Conservation (phyloP, 2,329 filamentous ascomycete genomes). For the Cercospora janseana region DNA sequence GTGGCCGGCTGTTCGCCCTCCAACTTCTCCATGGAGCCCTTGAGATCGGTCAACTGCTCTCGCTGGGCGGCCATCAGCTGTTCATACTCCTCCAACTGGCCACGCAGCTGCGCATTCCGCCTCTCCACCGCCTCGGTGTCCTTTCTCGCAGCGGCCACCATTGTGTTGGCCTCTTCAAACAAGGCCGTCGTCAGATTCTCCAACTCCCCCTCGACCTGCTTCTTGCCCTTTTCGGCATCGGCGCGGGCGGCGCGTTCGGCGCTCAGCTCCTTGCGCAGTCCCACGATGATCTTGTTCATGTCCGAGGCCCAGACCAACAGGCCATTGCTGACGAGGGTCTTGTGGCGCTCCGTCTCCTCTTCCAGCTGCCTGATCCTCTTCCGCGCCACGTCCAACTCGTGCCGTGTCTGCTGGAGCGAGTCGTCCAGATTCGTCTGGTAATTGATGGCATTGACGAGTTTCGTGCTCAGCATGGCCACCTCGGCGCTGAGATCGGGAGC, state of each 20-base stretch:
- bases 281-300: slow-evolving; percentile 57
- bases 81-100: slow-evolving; percentile 84
- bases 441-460: slow-evolving; percentile 96
- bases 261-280: slow-evolving; percentile 43
- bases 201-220: slow-evolving; percentile 85
- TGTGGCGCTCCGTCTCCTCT: slow-evolving; percentile 64
- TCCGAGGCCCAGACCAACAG: slow-evolving; percentile 72
- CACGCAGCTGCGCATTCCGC: slow-evolving; percentile 81
- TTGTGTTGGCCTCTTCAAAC: slow-evolving; percentile 98
- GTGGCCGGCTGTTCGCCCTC: slow-evolving; percentile 68
- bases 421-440: slow-evolving; percentile 92
- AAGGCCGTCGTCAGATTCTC: slow-evolving; percentile 86
- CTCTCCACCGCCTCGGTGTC: slow-evolving; percentile 75
- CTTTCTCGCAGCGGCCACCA: slow-evolving; percentile 86
- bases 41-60: slow-evolving; percentile 88
- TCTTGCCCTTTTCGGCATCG: slow-evolving; percentile 64
- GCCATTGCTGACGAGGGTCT: slow-evolving; percentile 67
- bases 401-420: slow-evolving; percentile 73
- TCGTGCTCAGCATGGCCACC: slow-evolving; percentile 86
- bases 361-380: slow-evolving; percentile 69
- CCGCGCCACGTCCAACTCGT: slow-evolving; percentile 74
- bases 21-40: slow-evolving; percentile 88
- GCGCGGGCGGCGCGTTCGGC: slow-evolving; percentile 44
- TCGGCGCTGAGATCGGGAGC: slow-evolving; percentile 68
- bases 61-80: slow-evolving; percentile 82